Evolutionary conservation across 176 grass and related monocot genomes (phyloP).

Genomic region (Typha latifolia): DNA sequence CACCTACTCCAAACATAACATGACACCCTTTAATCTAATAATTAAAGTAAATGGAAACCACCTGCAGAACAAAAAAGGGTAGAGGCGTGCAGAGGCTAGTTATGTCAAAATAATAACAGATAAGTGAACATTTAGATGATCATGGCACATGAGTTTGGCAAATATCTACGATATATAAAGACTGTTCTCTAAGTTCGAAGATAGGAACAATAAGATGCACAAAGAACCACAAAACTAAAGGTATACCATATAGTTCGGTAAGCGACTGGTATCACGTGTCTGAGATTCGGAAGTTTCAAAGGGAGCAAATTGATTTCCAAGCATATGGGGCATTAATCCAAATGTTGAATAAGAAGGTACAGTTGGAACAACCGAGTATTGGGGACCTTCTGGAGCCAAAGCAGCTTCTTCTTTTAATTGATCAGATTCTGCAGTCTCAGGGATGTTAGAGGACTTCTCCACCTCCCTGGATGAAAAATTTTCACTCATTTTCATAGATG

Average conservation of each 20-base stretch:
- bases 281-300: slow-evolving; percentile 53
- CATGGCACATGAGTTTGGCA: not conserved
- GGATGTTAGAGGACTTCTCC: slow-evolving; percentile 12
- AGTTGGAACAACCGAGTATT: slow-evolving; percentile 24
- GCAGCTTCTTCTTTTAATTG: slow-evolving; percentile 29
- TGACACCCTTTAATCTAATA: no score
- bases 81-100: no score
- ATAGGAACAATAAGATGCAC: not conserved
- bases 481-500: slow-evolving; percentile 24
- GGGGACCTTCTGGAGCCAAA: slow-evolving; percentile 22
- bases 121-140: not conserved
- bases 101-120: no score
- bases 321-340: slow-evolving; percentile 23
- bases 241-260: slow-evolving; percentile 33
- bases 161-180: not conserved
- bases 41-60: no score
- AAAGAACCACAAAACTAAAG: slow-evolving; percentile 9
- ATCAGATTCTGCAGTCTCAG: slow-evolving; percentile 20
- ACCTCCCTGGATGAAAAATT: slow-evolving; percentile 20
- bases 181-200: not conserved
- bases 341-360: slow-evolving; percentile 37
- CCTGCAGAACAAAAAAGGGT: no score
- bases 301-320: slow-evolving; percentile 37
- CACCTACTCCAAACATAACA: not conserved
- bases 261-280: slow-evolving; percentile 23